These are phyloP conservation scores for Pythium brachiatum DNA, from an alignment of 352 stramenopile species.

Conservation along the genomic window DNA sequence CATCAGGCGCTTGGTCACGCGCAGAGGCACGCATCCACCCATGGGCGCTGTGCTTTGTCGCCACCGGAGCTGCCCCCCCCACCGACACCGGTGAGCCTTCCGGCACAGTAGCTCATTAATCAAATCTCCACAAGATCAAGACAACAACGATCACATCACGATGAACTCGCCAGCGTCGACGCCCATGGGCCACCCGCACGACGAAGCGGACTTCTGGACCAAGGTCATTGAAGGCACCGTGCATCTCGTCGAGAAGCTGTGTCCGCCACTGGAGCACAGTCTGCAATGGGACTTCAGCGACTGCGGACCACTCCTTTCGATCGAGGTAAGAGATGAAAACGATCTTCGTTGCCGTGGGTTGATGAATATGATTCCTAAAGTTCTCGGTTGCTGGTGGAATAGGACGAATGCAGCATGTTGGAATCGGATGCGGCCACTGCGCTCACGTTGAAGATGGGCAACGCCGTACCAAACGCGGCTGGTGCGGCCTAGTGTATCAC, in stretches of 20 bases:
- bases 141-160: neutral
- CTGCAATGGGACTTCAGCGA: conserved; percentile 21
- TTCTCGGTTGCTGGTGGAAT: too few species aligned
- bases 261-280: conserved; percentile 13
- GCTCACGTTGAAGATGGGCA: conserved; percentile 8
- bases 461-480: conserved; percentile 17
- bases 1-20: neutral
- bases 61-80: too few species aligned
- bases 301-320: neutral
- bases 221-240: conserved; percentile 15
- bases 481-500: conserved; percentile 17
- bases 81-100: too few species aligned
- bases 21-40: neutral
- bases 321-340: conserved; percentile 20
- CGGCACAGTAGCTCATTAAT: neutral
- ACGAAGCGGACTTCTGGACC: conserved; percentile 12
- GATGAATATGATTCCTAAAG: too few species aligned
- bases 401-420: conserved; percentile 12
- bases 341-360: too few species aligned
- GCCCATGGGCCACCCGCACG: neutral
- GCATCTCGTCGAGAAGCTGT: conserved; percentile 16
- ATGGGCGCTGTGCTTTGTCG: neutral
- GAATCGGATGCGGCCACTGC: conserved; percentile 2
- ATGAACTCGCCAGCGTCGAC: neutral
- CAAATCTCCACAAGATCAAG: neutral